A percentile compares a stretch with the other conserved stretches of the same genome.
phyloP scores from a whole-genome alignment of 495 filamentous ascomycete genomes.

The Trichoderma reesei region DNA sequence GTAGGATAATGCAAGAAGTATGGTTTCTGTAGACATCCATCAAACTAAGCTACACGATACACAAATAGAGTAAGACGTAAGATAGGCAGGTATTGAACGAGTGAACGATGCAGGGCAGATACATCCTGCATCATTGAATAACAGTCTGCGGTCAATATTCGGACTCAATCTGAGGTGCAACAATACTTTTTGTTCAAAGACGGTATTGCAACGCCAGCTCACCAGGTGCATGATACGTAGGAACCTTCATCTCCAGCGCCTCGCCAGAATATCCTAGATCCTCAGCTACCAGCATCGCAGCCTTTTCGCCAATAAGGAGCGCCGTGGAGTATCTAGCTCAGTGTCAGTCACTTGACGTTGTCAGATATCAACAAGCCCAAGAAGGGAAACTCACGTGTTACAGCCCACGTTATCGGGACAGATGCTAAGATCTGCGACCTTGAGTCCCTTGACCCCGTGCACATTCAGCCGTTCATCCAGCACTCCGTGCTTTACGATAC shows the following conservation, averaged over 20 bases:
- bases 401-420: conserved; percentile 77
- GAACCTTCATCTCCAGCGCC: conserved; percentile 68
- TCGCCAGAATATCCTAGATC: conserved; percentile 66
- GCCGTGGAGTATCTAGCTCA: conserved; percentile 50
- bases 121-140: background rate
- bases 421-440: conserved; percentile 72
- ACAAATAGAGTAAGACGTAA: background rate
- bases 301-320: conserved; percentile 78
- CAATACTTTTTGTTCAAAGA: background rate
- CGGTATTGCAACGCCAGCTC: background rate
- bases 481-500: conserved; percentile 71
- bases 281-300: conserved; percentile 59
- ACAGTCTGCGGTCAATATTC: background rate
- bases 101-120: background rate
- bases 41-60: background rate
- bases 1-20: no score
- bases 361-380: background rate
- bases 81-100: no score
- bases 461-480: conserved; percentile 73
- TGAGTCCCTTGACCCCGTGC: conserved; percentile 69
- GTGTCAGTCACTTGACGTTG: background rate
- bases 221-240: conserved; percentile 39
- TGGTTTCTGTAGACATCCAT: background rate
- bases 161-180: background rate
- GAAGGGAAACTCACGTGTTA: conserved; percentile 48